Percentiles rank a stretch among this genome's conserved stretches.
These are phyloP conservation scores for Plectranthus barbatus DNA, from an alignment of 257 asterid species.

Conservation along the genomic window DNA sequence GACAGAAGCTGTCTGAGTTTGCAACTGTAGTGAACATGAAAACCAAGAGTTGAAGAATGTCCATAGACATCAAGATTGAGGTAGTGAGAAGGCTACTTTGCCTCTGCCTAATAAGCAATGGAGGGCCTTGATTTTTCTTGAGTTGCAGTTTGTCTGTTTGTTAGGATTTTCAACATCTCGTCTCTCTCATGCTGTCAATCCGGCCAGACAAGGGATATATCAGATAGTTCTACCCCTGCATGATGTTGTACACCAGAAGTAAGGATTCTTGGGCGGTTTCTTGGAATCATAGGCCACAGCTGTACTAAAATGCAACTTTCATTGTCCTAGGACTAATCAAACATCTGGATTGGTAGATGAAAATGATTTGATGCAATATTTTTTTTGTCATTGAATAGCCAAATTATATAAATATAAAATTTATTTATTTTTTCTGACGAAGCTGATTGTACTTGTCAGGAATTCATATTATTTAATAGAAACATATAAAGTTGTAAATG, in stretches of 20 bases:
- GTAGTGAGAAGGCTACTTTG: no score
- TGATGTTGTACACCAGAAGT: background rate
- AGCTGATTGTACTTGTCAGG: no score
- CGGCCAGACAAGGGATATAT: background rate
- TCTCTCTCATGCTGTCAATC: background rate
- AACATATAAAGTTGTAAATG: no score
- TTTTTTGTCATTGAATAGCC: no score
- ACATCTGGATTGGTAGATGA: background rate
- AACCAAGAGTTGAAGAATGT: background rate
- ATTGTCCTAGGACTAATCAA: background rate
- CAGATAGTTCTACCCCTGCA: background rate
- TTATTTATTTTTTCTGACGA: no score
- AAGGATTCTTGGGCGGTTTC: background rate
- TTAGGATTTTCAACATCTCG: background rate
- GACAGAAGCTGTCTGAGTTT: slow-evolving; percentile 14
- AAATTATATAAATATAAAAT: no score
- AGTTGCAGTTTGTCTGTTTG: background rate
- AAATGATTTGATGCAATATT: no score
- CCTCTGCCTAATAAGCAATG: no score
- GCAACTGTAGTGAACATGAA: slow-evolving; percentile 1
- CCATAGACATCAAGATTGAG: background rate
- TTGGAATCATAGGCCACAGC: slow-evolving; percentile 9
- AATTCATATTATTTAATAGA: no score
- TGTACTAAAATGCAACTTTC: background rate
- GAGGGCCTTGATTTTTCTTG: no score